A percentile compares a stretch with the other conserved stretches of the same genome.
phyloP scores from a whole-genome alignment of 1,139 yeast species.

The Yamadazyma sp. region DNA sequence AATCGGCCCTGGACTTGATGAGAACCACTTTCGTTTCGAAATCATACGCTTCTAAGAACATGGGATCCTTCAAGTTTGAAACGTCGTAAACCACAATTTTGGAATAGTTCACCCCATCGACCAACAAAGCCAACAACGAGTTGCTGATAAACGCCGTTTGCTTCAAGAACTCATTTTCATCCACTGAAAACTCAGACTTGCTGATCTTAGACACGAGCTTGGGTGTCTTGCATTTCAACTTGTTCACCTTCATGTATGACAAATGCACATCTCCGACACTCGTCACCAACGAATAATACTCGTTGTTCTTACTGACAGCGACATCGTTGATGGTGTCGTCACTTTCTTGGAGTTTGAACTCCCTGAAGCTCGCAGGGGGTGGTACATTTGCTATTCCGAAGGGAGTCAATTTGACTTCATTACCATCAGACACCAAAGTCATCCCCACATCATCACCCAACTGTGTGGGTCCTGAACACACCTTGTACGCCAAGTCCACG shows the following conservation, averaged over 20 bases:
- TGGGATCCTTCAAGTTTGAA: slow-evolving; percentile 38
- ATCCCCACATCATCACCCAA: slow-evolving; percentile 76
- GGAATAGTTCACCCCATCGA: slow-evolving; percentile 52
- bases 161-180: slow-evolving; percentile 50
- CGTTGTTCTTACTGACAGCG: slow-evolving; percentile 64
- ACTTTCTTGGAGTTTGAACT: slow-evolving; percentile 43
- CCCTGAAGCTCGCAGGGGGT: slow-evolving; percentile 85
- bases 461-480: slow-evolving; percentile 66
- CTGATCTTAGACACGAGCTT: slow-evolving; percentile 35
- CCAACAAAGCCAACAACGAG: slow-evolving; percentile 51
- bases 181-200: slow-evolving; percentile 20
- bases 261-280: slow-evolving; percentile 30
- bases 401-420: slow-evolving; percentile 74
- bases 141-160: slow-evolving; percentile 64
- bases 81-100: slow-evolving; percentile 52
- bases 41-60: slow-evolving; percentile 40
- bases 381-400: slow-evolving; percentile 86
- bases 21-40: slow-evolving; percentile 53
- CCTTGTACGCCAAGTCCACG: slow-evolving; percentile 66
- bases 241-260: slow-evolving; percentile 26
- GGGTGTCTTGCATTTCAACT: slow-evolving; percentile 46
- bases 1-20: slow-evolving; percentile 57
- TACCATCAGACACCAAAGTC: slow-evolving; percentile 80
- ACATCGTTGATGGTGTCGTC: slow-evolving; percentile 51
- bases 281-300: slow-evolving; percentile 57